phyloP scores from a whole-genome alignment of 768 basidiomycete genomes.

The Rhizopogon sp. region DNA sequence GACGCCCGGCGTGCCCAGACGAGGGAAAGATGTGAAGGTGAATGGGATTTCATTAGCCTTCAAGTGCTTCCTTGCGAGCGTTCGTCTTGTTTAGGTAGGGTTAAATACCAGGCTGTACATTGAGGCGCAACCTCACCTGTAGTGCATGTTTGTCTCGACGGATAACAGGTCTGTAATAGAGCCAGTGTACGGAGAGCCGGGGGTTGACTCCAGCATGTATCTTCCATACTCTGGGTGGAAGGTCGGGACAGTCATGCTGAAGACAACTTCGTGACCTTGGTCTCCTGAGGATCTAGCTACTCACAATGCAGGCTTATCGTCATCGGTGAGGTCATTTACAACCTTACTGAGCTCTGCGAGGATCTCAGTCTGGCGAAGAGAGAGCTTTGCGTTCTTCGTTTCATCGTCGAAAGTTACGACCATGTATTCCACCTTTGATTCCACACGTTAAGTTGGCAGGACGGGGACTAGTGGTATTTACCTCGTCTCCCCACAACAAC shows the following conservation, averaged over 20 bases:
- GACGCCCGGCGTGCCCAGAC: constrained; percentile 80
- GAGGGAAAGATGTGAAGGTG: constrained; percentile 93
- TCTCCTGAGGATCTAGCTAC: constrained; percentile 17
- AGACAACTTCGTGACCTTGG: constrained; percentile 3
- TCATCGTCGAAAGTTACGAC: constrained; percentile 81
- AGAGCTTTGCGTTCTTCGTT: constrained; percentile 77
- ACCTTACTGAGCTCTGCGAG: constrained; percentile 70
- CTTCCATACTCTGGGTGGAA: constrained; percentile 99
- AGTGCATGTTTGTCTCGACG: constrained; percentile 94
- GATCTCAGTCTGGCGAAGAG: constrained; percentile 94
- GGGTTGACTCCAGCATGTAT: constrained; percentile 98
- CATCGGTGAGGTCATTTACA: constrained; percentile 58
- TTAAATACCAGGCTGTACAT: constrained; percentile 4
- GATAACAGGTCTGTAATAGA: constrained; percentile 79
- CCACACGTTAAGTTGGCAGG: not conserved
- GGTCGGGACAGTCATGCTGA: constrained; percentile 71
- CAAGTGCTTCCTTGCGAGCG: constrained; percentile 78
- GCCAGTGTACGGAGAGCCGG: constrained; percentile 91
- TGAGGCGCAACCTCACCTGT: constrained; percentile 47
- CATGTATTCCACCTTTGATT: constrained; percentile 87
- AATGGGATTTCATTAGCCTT: constrained; percentile 84
- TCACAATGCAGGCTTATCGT: constrained; percentile 49
- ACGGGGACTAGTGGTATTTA: constrained; percentile 26
- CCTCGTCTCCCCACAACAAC: constrained; percentile 98
- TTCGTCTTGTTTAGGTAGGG: constrained; percentile 48